These are phyloP conservation scores for Tremella mesenterica DNA, from an alignment of 768 basidiomycete species.

Conservation along the genomic window DNA sequence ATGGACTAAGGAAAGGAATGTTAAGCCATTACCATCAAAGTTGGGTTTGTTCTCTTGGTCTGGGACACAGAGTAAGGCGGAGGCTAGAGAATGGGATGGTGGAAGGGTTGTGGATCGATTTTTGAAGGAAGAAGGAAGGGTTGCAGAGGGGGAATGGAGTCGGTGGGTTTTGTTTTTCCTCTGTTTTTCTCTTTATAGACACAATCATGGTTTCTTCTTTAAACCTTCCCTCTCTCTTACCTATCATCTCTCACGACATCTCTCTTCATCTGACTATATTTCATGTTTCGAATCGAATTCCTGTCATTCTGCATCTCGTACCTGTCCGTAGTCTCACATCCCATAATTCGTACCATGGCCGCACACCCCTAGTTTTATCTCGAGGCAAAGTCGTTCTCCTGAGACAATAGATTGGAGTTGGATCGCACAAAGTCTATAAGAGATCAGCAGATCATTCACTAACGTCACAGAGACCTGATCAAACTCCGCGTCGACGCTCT, in stretches of 20 bases:
- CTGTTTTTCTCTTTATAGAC: too few relatives aligned
- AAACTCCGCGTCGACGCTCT: slow-evolving; percentile 26
- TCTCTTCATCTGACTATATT: background rate
- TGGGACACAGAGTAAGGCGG: background rate
- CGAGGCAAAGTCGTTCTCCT: too few relatives aligned
- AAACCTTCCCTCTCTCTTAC: background rate
- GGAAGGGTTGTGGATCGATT: slow-evolving; percentile 23
- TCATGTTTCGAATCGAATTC: too few relatives aligned
- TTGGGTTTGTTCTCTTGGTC: slow-evolving; percentile 24
- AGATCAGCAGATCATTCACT: too few relatives aligned
- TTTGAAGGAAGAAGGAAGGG: slow-evolving; percentile 6
- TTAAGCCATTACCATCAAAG: slow-evolving; percentile 21
- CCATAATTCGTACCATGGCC: background rate
- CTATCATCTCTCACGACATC: background rate
- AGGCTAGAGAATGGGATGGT: slow-evolving; percentile 20
- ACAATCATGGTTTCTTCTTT: background rate
- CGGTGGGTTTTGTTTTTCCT: slow-evolving; percentile 14
- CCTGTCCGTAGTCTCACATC: background rate
- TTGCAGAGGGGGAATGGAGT: slow-evolving; percentile 15
- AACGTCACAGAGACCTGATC: slow-evolving; percentile 23
- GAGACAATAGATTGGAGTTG: too few relatives aligned
- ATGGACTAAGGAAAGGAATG: slow-evolving; percentile 27
- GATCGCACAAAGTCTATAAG: too few relatives aligned
- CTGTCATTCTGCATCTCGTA: background rate
- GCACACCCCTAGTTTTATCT: too few relatives aligned